phyloP scores from a whole-genome alignment of 805 yeast species.

The Candida saitoana region DNA sequence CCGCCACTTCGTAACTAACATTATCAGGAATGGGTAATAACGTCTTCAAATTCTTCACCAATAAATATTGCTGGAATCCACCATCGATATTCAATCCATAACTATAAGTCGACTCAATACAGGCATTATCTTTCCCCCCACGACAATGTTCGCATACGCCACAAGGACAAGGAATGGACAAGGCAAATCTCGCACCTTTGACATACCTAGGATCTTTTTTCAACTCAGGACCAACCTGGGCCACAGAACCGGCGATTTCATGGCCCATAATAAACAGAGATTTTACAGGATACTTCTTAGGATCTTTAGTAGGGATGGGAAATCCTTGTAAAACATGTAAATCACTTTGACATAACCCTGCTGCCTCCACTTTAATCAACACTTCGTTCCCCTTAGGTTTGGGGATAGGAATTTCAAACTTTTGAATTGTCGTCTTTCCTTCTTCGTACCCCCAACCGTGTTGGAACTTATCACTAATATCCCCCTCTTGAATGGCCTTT shows the following conservation, averaged over 20 bases:
- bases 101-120: conserved; percentile 20
- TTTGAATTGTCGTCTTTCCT: conserved; percentile 22
- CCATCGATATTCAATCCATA: conserved; percentile 38
- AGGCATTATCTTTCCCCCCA: conserved; percentile 29
- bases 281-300: conserved; percentile 8
- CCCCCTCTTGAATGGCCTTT: neutral
- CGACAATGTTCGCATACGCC: conserved; percentile 35
- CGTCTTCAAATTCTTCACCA: conserved; percentile 30
- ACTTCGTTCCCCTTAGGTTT: conserved; percentile 27
- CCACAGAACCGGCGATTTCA: conserved; percentile 39
- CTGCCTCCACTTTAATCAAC: conserved; percentile 38
- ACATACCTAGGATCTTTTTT: conserved; percentile 19
- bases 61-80: conserved; percentile 38
- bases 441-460: conserved; percentile 29
- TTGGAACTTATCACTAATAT: conserved; percentile 16
- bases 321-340: conserved; percentile 28
- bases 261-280: conserved; percentile 41
- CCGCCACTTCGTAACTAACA: conserved; percentile 36
- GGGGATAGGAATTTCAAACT: conserved; percentile 28
- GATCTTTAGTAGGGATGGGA: conserved; percentile 16
- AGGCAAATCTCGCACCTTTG: conserved; percentile 27
- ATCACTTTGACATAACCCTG: conserved; percentile 43
- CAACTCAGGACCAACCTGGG: conserved; percentile 25
- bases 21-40: conserved; percentile 38
- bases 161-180: conserved; percentile 29